A percentile compares a stretch with the other conserved stretches of the same genome.
Evolutionary conservation across 176 grass and related monocot species (phyloP).

Genomic region (Zea mays): DNA sequence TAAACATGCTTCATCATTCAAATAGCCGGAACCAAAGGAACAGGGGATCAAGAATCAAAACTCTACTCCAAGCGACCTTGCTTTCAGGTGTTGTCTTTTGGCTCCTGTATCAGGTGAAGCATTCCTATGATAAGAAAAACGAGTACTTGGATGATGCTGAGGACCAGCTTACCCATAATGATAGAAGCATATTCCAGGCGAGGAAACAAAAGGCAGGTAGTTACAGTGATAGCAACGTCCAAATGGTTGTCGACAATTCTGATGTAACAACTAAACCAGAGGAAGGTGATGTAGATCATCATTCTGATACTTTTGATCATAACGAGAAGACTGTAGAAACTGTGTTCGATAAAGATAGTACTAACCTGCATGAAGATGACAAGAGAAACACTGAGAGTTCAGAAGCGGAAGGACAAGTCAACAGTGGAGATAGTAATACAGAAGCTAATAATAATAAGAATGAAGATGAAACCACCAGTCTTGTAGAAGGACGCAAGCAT

Average conservation of each 20-base stretch:
- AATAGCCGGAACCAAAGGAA: conserved; percentile 59
- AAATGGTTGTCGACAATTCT: conserved; percentile 19
- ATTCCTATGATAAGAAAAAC: conserved; percentile 63
- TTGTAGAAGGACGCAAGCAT: conserved; percentile 29
- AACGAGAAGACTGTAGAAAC: conserved; percentile 47
- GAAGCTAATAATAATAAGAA: conserved; percentile 32
- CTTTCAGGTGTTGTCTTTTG: conserved; percentile 58
- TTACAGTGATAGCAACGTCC: conserved; percentile 22
- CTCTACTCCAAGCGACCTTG: conserved; percentile 49
- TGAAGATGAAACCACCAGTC: conserved; percentile 26
- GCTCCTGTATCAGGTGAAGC: conserved; percentile 63
- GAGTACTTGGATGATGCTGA: conserved; percentile 49
- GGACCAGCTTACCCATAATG: conserved; percentile 43
- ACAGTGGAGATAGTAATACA: conserved; percentile 33
- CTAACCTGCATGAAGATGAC: conserved; percentile 42
- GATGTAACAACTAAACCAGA: conserved; percentile 50
- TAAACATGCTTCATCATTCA: conserved; percentile 64
- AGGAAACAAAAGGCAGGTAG: conserved; percentile 55
- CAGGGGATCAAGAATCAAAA: conserved; percentile 68
- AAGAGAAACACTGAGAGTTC: conserved; percentile 27
- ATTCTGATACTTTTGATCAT: conserved; percentile 23
- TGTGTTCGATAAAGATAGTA: conserved; percentile 48
- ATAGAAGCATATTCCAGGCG: conserved; percentile 51
- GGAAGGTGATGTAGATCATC: conserved; percentile 35
- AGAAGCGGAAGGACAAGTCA: conserved; percentile 41